These are phyloP conservation scores for Mallotus japonicus DNA, from an alignment of 441 rosid genomes.

Conservation along the genomic window DNA sequence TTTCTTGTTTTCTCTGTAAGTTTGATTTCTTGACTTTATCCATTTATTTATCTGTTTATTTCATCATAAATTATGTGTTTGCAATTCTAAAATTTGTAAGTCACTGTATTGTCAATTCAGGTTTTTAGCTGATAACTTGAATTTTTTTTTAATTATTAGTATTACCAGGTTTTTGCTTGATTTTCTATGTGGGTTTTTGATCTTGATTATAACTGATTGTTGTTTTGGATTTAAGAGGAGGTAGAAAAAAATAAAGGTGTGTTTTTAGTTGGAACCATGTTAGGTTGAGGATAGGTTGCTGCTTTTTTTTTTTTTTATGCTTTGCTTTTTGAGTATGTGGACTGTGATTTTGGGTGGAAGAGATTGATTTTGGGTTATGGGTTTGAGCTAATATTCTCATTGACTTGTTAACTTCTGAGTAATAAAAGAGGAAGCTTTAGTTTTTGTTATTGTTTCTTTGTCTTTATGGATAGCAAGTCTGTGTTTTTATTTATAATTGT, in stretches of 20 bases:
- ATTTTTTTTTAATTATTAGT: background rate
- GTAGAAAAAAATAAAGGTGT: background rate
- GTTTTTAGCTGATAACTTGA: background rate
- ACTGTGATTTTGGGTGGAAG: background rate
- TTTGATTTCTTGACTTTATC: conserved; percentile 16
- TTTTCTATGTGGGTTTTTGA: background rate
- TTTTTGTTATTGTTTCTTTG: background rate
- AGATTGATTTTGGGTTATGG: background rate
- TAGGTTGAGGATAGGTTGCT: background rate
- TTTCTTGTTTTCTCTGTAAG: conserved; percentile 20
- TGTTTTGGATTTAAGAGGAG: background rate
- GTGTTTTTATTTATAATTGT: conserved; percentile 12
- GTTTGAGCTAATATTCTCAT: background rate
- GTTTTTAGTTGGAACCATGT: no score
- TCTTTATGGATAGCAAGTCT: background rate
- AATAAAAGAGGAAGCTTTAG: background rate
- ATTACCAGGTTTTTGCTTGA: background rate
- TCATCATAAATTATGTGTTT: background rate
- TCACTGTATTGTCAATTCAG: background rate
- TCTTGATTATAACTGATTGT: background rate
- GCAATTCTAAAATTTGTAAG: background rate
- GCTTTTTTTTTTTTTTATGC: background rate
- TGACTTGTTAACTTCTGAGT: background rate
- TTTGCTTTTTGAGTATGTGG: background rate
- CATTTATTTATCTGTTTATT: background rate